Evolutionary conservation across 257 asterid species (phyloP), one percentile per base, ranked within the genome.

Genomic region (Ocimum tenuiflorum): DNA sequence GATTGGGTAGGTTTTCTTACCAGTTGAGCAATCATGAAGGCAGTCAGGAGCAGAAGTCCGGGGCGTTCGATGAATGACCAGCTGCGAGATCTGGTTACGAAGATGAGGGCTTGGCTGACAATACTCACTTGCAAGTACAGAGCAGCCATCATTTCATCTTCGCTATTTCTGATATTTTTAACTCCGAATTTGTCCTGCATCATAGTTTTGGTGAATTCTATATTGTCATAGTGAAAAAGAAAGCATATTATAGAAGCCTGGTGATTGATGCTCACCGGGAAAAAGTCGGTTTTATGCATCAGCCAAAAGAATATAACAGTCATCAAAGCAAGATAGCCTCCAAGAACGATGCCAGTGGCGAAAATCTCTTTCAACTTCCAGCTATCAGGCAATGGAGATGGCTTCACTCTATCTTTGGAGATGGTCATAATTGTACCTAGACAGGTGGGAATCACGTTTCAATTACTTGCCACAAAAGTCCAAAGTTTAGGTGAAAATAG

Each of bases 321-420:
- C 97, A 89, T 92, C 83, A 92, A 27, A 31, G 90, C 99, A 65
- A 84, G 83, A 76, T 92, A 92, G 60, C 96, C 95, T 59, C 97
- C 99, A 60, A 92, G 96, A 46, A 84, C 91, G 14, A 89, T 2
- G 23, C 97, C 99, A 10, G 99, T 92, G 60, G 97, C 88, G 14
- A 92, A 92, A 27, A 92, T 89, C 77, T 92, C 99, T 41, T 81
- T 87, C 73, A 92, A 63, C 36, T 91, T 91, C 98, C 98, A 91
- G 90, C 98, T 91, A 72, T 91, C 98, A 17, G 96, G 96, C 76
- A 89, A 35, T 38, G 98, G 98, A 58, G 98, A 91, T 27, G 98
- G 95, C 84, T 91, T 91, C 78, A 91, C 98, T 80, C 98, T 85
- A 60, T 91, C 97, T 85, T 89, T 91, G 1, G 98, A 91, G 81